phyloP scores from a whole-genome alignment of 331 rosid genomes.

The Malus hybrid region DNA sequence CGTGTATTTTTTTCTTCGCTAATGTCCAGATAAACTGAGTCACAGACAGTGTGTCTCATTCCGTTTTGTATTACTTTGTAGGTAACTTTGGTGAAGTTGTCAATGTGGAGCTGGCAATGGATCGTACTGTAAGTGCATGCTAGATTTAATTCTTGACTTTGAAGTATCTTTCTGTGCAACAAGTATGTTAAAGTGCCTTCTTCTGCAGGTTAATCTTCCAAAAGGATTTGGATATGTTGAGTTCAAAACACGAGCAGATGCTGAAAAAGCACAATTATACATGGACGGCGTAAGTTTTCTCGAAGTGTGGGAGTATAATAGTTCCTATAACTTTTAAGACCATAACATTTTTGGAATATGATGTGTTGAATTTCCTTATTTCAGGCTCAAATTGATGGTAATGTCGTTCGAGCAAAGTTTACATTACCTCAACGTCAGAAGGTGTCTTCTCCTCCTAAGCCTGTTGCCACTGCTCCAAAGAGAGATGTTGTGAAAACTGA shows the following conservation, averaged over 20 bases:
- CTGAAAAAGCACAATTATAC: constrained; percentile 73
- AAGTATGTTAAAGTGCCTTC: background rate
- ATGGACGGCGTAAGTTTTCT: constrained; percentile 89
- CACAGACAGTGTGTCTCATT: background rate
- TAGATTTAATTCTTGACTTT: constrained; percentile 1
- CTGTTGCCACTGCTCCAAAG: constrained; percentile 51
- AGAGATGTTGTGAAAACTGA: constrained; percentile 71
- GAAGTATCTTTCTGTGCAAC: background rate
- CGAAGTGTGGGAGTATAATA: constrained; percentile 6
- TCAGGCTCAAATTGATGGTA: constrained; percentile 98
- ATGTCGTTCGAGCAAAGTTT: constrained; percentile 76
- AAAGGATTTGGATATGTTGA: constrained; percentile 92
- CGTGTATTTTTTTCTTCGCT: background rate
- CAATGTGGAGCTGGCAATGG: constrained; percentile 91
- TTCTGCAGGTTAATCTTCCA: constrained; percentile 83
- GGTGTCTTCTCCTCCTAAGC: constrained; percentile 64
- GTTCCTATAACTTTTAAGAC: constrained; percentile 2
- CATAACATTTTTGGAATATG: constrained; percentile 5
- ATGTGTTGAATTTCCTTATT: constrained; percentile 19
- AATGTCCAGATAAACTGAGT: background rate
- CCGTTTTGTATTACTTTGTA: constrained; percentile 16
- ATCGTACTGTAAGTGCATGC: constrained; percentile 63
- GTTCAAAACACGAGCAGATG: constrained; percentile 81
- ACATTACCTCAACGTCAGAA: constrained; percentile 80
- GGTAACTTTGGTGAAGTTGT: constrained; percentile 88